Base-by-base conservation (phyloP, 371 early-diverging fungal species). In the Rhizopus sp. region DNA sequence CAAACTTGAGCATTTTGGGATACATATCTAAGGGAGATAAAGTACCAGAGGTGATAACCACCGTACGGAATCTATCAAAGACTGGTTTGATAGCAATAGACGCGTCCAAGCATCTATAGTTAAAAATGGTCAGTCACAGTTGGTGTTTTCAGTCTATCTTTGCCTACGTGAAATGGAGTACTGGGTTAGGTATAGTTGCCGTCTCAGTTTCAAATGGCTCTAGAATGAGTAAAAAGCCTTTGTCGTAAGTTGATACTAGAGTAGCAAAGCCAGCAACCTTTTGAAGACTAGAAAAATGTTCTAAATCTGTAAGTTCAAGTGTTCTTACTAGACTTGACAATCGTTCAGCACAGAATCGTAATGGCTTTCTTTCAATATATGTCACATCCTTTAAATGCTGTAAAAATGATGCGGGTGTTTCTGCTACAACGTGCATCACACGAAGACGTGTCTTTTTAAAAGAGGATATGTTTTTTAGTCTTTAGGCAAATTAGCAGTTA, bases 41-140 rank as follows among this genome's bases (percentile, higher is more conserved):
- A 13, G 99, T 99, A 61, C 99, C 99, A 0, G 99, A 98, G 0
- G 99, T 99, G 64, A 99, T 99, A 41, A 99, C 90, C 3, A 99
- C 99, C 8, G 96, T 90, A 53, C 89, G 89, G 73, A 99, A 99
- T 37, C 95, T 87, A 37, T 92, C 86, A 85, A 99, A 98, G 5
- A 99, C 90, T 12, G 97, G 97, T 61, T 86, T 87, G 59, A 99
- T 97, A 12, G 99, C 99, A 55, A 99, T 87, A 0, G 98, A 92
- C 0, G 99, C 97, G 77, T 99, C 99, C 23, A 99, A 70, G 68
- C 99, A 99, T 2, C 90, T 90, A 57, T 9, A 31, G 7, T 23
- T 15, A 57, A 29, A 42, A 4, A 15, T n/a, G 6, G 15, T 30
- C 6, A 45, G 16, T 44, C 13, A 7, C 1, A 13, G 29, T 12